Evolutionary conservation across 2,329 filamentous ascomycete species (phyloP), one percentile per base, ranked within the genome.

Genomic region (Diaporthe eres): DNA sequence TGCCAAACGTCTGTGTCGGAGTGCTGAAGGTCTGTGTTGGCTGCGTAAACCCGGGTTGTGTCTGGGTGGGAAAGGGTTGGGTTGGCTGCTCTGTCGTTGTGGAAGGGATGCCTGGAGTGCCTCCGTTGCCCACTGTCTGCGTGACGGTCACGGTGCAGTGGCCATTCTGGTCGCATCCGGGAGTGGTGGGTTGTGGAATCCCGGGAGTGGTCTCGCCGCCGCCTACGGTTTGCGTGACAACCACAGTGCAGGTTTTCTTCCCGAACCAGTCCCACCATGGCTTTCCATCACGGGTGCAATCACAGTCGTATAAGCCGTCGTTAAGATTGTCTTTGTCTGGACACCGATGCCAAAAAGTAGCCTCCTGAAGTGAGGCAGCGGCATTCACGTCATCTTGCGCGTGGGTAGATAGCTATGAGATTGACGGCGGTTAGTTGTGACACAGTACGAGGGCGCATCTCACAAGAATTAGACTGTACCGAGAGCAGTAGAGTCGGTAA

Each of bases 121-220:
- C 42, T 3, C 65, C 65, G 9, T 55, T 10, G 4, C n/a, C n/a
- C n/a, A 70, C 47, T 53, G 65, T 68, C 7, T 53, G 22, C 15
- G 65, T 68, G 47, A 68, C 65, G 31, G 65, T 68, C 22, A 68
- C 65, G 31, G 63, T 68, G 63, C 63, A 68, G 47, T 51, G 63
- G 22, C 63, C 63, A 10, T 68, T 39, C 22, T 51, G 22, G 37
- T 68, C 63, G 44, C 63, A 68, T 3, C 63, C 63, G 13, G 63
- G 47, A 10, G 63, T 53, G 61, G n/a, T 25, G 47, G 63, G 47
- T 7, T 68, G 28, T 15, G 63, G 63, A 6, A 68, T 39, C 19
- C 44, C 44, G 3, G 63, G 63, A 19, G 25, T 25, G 4, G 47
- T 68, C 31, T 17, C 31, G 31, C 31, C 22, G 22, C 49, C 47